phyloP scores from a whole-genome alignment of 2,329 filamentous ascomycete genomes.

The Ascochyta rabiei region DNA sequence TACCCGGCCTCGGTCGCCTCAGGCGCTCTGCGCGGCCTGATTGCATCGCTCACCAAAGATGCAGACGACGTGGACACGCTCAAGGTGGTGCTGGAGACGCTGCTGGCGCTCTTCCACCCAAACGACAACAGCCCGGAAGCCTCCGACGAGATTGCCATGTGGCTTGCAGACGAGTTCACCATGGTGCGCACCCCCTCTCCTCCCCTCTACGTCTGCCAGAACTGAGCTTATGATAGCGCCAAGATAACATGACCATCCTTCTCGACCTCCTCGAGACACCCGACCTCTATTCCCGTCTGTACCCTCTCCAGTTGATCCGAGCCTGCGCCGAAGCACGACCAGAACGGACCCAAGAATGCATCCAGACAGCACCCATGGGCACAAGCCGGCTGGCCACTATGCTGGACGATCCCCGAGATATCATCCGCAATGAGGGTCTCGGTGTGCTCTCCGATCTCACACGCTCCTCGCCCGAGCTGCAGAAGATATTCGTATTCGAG shows the following conservation, averaged over 20 bases:
- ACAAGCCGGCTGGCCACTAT: constrained; percentile 84
- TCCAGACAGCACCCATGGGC: constrained; percentile 85
- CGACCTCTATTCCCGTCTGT: constrained; percentile 90
- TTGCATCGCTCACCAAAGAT: constrained; percentile 84
- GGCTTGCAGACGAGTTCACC: constrained; percentile 97
- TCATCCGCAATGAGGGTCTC: constrained; percentile 81
- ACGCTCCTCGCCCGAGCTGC: constrained; percentile 82
- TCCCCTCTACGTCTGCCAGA: constrained; percentile 25
- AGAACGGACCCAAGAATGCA: constrained; percentile 92
- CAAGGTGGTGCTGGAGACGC: constrained; percentile 91
- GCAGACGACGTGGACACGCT: constrained; percentile 94
- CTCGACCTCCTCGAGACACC: constrained; percentile 85
- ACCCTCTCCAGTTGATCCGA: constrained; percentile 85
- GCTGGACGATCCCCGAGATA: constrained; percentile 84
- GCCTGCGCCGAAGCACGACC: constrained; percentile 85
- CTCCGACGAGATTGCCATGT: constrained; percentile 92
- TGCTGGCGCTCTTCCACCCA: constrained; percentile 87
- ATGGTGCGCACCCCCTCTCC: constrained; percentile 62
- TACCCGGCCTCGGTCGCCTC: constrained; percentile 96
- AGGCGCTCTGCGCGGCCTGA: constrained; percentile 86
- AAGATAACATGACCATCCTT: constrained; percentile 93
- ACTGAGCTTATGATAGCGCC: constrained; percentile 69
- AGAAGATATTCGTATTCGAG: constrained; percentile 95
- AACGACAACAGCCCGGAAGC: constrained; percentile 76
- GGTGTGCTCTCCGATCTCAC: constrained; percentile 88